Evolutionary conservation across 1,284 basidiomycete genomes (phyloP).

Genomic region (Ceratobasidium theobromae): DNA sequence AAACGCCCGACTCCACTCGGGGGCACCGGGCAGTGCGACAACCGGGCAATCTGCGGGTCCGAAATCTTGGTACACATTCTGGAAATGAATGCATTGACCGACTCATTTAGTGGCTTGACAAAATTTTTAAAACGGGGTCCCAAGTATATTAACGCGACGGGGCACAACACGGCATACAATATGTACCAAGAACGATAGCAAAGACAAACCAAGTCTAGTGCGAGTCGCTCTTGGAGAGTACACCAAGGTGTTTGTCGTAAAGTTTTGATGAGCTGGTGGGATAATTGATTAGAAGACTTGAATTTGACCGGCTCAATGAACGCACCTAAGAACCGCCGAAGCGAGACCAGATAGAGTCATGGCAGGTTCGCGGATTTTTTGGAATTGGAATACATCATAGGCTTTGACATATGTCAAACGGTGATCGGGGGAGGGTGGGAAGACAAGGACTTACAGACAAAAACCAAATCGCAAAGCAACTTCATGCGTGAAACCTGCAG

Average conservation of each 20-base stretch:
- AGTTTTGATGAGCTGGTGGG: slow-evolving; percentile 61
- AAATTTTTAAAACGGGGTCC: background rate
- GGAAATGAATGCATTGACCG: slow-evolving; percentile 38
- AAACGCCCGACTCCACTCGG: background rate
- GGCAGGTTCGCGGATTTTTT: slow-evolving; percentile 58
- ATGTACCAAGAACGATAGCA: slow-evolving; percentile 18
- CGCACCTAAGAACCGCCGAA: slow-evolving; percentile 70
- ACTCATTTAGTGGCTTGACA: slow-evolving; percentile 29
- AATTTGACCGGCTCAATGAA: slow-evolving; percentile 6
- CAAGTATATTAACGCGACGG: slow-evolving; percentile 14
- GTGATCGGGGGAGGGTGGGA: slow-evolving; percentile 5
- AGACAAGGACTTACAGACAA: slow-evolving; percentile 67
- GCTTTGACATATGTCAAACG: slow-evolving; percentile 49
- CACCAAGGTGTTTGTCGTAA: slow-evolving; percentile 64
- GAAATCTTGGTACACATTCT: slow-evolving; percentile 9
- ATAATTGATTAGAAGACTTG: slow-evolving; percentile 16
- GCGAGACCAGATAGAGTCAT: slow-evolving; percentile 66
- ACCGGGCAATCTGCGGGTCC: background rate
- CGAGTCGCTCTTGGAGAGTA: slow-evolving; percentile 52
- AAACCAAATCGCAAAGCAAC: slow-evolving; percentile 75
- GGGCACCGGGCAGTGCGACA: slow-evolving; percentile 4
- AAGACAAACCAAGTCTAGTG: slow-evolving; percentile 34
- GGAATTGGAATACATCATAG: slow-evolving; percentile 59
- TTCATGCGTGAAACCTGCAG: slow-evolving; percentile 66
- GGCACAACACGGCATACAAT: slow-evolving; percentile 30